Evolutionary conservation across 257 asterid species (phyloP).

Genomic region (Misopates orontium): DNA sequence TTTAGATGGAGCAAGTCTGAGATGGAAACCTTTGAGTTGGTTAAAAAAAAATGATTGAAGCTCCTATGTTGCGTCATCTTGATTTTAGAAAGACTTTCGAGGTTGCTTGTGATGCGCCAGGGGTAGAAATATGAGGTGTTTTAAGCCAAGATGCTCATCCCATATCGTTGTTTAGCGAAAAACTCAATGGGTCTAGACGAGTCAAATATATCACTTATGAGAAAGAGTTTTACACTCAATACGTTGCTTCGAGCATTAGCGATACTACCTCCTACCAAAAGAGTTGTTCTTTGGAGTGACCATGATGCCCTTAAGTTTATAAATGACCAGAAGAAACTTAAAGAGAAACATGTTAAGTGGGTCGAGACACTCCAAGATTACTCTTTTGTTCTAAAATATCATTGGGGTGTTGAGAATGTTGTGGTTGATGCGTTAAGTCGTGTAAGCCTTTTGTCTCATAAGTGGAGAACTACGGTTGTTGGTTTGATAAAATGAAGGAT

Average conservation of each 20-base stretch:
- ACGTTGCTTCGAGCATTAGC: neutral
- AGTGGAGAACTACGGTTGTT: no score
- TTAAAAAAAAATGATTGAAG: neutral
- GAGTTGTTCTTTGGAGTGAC: neutral
- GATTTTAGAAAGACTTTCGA: neutral
- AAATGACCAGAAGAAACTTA: no score
- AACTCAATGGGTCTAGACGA: neutral
- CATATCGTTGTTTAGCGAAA: neutral
- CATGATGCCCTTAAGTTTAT: no score
- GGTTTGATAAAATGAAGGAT: no score
- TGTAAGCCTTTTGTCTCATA: no score
- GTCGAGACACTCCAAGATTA: neutral
- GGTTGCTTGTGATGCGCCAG: neutral
- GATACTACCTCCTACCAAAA: no score
- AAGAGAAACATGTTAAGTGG: conserved; percentile 1
- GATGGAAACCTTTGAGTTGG: neutral
- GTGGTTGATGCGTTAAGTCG: no score
- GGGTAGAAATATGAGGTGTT: no score
- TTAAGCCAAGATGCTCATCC: neutral
- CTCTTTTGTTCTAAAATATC: neutral
- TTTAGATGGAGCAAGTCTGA: neutral
- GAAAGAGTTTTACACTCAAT: neutral
- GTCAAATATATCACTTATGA: neutral
- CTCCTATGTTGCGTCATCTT: neutral
- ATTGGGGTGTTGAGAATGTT: neutral